Base-by-base conservation (phyloP, 1,139 yeast genomes). In the Meyerozyma guilliermondii region DNA sequence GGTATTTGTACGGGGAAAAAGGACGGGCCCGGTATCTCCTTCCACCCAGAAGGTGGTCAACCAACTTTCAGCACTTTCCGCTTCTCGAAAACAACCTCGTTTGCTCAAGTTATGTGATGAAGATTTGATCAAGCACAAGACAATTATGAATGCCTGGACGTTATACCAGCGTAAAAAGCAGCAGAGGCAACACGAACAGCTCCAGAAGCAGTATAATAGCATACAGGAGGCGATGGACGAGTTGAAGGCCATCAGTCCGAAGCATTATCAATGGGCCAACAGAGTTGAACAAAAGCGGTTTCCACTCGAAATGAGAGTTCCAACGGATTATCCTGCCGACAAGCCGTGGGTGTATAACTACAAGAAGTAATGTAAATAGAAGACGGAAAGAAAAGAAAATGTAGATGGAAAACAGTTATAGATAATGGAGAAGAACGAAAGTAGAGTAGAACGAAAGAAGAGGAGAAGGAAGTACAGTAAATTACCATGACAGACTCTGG, bases 251-350 rank as follows among this genome's bases (percentile, higher is more conserved):
- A 46, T 67, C 23, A 65, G 65, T 49, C 76, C 80, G 0, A 67
- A 64, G 46, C 67, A 85, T 46, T 79, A 62, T 49, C 75, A 73
- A 46, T 73, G 74, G 34, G 82, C 84, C 31, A 75, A 72, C 55
- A 58, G 59, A 27, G 62, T 67, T 42, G 77, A 79, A 48, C 71
- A 72, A 46, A 76, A 75, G 50, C 69, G 81, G 54, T 85, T 82
- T 59, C 92, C 94, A 7, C 61, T 83, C 55, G 96, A 91, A 55
- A 63, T 88, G 67, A 78, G 95, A 58, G 80, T 87, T 5, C 98
- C 98, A 28, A 86, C 96, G 1, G 95, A 89, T 44, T 87, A 72
- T 49, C 98, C 98, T n/a, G 85, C 98, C 34, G 81, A 79, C 55
- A 75, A 78, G 48, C 74, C 87, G 24, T 91, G 98, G 97, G 80